These are phyloP conservation scores for Cryptosporidium canis DNA, from an alignment of 169 alveolate genomes.

Conservation along the genomic window DNA sequence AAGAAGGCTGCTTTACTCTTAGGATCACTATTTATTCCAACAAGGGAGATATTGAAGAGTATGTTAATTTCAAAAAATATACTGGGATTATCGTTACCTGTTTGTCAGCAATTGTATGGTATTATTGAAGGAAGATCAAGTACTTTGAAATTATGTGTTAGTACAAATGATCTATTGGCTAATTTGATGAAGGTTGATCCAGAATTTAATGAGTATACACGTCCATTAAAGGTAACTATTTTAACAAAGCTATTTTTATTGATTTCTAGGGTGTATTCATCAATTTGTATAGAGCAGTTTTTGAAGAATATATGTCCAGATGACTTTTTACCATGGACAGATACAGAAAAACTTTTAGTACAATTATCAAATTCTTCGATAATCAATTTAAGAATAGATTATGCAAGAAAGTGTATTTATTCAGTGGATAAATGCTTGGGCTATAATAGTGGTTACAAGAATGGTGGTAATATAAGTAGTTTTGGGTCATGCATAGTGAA, in stretches of 20 bases:
- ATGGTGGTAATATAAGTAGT: neutral
- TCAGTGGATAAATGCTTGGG: slow-evolving; percentile 23
- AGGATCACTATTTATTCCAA: slow-evolving; percentile 86
- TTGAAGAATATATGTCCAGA: slow-evolving; percentile 85
- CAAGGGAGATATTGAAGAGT: slow-evolving; percentile 83
- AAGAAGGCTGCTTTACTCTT: slow-evolving; percentile 84
- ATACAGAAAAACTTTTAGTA: slow-evolving; percentile 84
- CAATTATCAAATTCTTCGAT: slow-evolving; percentile 53
- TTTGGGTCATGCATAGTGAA: neutral
- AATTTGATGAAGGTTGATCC: slow-evolving; percentile 69
- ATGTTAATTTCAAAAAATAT: slow-evolving; percentile 82
- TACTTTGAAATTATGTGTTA: slow-evolving; percentile 76
- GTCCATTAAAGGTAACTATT: slow-evolving; percentile 85
- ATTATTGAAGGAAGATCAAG: slow-evolving; percentile 80
- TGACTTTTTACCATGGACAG: slow-evolving; percentile 86
- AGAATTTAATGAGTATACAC: slow-evolving; percentile 77
- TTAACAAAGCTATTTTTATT: slow-evolving; percentile 84
- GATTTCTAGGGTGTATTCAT: slow-evolving; percentile 84
- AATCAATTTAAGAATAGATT: slow-evolving; percentile 57
- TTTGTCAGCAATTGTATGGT: slow-evolving; percentile 80
- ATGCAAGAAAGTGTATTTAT: slow-evolving; percentile 50
- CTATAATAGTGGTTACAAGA: neutral
- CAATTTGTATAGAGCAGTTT: slow-evolving; percentile 86
- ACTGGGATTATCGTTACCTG: slow-evolving; percentile 80
- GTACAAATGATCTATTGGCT: slow-evolving; percentile 52